These are phyloP conservation scores for Petrea volubilis DNA, from an alignment of 257 asterid genomes.

Conservation along the genomic window DNA sequence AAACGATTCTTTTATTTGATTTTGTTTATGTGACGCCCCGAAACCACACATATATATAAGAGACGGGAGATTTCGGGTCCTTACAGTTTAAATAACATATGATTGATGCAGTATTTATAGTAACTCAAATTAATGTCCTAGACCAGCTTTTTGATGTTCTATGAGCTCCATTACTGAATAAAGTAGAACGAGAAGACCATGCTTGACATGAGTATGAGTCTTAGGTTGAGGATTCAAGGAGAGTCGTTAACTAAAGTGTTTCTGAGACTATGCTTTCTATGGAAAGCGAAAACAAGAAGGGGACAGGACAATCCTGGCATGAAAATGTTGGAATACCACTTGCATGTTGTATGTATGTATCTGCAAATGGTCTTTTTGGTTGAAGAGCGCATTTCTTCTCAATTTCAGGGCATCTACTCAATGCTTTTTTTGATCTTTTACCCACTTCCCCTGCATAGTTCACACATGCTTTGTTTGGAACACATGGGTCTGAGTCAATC, in stretches of 20 bases:
- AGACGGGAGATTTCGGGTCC: too few species aligned
- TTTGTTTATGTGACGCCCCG: too few species aligned
- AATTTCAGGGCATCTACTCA: neutral
- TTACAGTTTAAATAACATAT: neutral
- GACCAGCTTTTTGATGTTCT: neutral
- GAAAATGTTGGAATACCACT: neutral
- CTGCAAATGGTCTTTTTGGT: neutral
- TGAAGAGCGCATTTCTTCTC: neutral
- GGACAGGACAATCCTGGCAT: neutral
- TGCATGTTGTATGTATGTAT: neutral
- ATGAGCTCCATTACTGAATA: neutral
- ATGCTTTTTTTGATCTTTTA: neutral
- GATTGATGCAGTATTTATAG: neutral
- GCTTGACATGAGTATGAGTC: neutral
- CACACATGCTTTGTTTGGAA: slow-evolving; percentile 5
- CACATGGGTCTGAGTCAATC: neutral
- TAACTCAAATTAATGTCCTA: neutral
- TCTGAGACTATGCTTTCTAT: neutral
- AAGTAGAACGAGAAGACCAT: neutral
- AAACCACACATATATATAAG: too few species aligned
- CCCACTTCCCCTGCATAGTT: neutral
- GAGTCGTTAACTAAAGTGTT: neutral
- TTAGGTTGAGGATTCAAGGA: neutral
- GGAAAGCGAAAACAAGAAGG: neutral
- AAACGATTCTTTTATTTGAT: slow-evolving; percentile 3